These are phyloP conservation scores for Hypoxylon sp. DNA, from an alignment of 2,329 filamentous ascomycete genomes.

Conservation along the genomic window DNA sequence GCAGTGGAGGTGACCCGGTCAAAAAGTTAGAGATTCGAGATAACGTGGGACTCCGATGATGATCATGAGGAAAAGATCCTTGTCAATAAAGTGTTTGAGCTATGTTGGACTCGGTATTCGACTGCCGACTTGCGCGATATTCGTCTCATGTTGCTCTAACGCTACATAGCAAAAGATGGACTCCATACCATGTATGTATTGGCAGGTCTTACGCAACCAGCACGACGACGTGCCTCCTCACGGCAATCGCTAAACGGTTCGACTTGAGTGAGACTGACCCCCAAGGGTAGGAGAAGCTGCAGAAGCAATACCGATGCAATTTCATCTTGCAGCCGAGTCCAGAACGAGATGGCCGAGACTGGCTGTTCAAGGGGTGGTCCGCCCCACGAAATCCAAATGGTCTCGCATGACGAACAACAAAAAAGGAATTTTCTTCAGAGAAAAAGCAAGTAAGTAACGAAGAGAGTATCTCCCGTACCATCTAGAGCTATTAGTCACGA, in stretches of 20 bases:
- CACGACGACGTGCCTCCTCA: background rate
- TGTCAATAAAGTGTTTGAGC: slow-evolving; percentile 18
- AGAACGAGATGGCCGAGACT: slow-evolving; percentile 28
- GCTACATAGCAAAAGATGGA: background rate
- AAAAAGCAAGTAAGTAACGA: background rate
- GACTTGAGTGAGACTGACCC: slow-evolving; percentile 18
- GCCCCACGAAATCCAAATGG: slow-evolving; percentile 32
- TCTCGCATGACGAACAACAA: slow-evolving; percentile 26
- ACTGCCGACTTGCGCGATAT: slow-evolving; percentile 19
- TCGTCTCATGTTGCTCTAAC: slow-evolving; percentile 3
- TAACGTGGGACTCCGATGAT: slow-evolving; percentile 1
- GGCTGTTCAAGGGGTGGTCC: slow-evolving; percentile 26
- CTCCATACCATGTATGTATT: background rate
- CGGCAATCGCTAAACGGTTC: slow-evolving; percentile 15
- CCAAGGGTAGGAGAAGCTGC: slow-evolving; percentile 26
- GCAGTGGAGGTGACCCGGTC: slow-evolving; percentile 24
- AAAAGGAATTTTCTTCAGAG: slow-evolving; percentile 1
- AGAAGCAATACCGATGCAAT: slow-evolving; percentile 40
- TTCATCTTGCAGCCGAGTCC: slow-evolving; percentile 38
- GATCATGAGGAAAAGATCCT: background rate
- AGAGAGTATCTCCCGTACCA: slow-evolving; percentile 9
- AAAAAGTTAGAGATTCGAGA: slow-evolving; percentile 12
- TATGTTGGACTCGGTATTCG: slow-evolving; percentile 26
- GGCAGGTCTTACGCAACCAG: slow-evolving; percentile 1
- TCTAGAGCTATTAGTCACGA: slow-evolving; percentile 15